Evolutionary conservation across 2,329 filamentous ascomycete genomes (phyloP).

Genomic region (Penicillium sp.): DNA sequence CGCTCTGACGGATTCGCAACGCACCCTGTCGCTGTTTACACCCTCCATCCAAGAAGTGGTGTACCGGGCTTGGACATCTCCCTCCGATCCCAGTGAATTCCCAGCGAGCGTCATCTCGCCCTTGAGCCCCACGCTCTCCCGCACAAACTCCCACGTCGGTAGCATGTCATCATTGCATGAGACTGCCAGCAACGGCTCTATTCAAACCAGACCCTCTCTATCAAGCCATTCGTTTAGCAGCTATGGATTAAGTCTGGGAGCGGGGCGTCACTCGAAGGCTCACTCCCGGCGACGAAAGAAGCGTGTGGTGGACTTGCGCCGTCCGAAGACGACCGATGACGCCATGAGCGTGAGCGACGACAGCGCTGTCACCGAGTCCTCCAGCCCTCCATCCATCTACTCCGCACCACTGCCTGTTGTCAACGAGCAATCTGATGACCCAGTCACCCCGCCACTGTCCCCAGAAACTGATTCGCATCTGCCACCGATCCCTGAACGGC

Average conservation of each 20-base stretch:
- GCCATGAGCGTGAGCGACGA: constrained; percentile 44
- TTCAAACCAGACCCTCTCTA: constrained; percentile 57
- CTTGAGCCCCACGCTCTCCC: constrained; percentile 53
- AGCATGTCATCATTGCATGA: constrained; percentile 68
- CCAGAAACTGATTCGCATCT: constrained; percentile 39
- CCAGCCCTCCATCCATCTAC: constrained; percentile 48
- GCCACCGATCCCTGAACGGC: constrained; percentile 36
- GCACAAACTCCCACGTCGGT: constrained; percentile 62
- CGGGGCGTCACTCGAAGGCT: constrained; percentile 45
- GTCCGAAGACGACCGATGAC: constrained; percentile 42
- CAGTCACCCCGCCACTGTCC: constrained; percentile 52
- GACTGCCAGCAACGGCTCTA: constrained; percentile 62
- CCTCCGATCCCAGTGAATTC: constrained; percentile 66
- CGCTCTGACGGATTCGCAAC: constrained; percentile 79
- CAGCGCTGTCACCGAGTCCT: constrained; percentile 41
- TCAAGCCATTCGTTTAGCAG: constrained; percentile 37
- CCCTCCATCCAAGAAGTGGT: constrained; percentile 86
- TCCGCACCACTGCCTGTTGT: constrained; percentile 56
- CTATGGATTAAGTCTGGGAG: constrained; percentile 41
- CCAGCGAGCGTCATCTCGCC: constrained; percentile 40
- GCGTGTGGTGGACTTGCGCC: constrained; percentile 49
- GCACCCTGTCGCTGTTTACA: constrained; percentile 86
- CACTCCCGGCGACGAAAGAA: constrained; percentile 48
- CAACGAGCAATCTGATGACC: constrained; percentile 59
- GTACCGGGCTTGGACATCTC: constrained; percentile 86